Conservation (phyloP, 345 rosid species). For the Populus alba region DNA sequence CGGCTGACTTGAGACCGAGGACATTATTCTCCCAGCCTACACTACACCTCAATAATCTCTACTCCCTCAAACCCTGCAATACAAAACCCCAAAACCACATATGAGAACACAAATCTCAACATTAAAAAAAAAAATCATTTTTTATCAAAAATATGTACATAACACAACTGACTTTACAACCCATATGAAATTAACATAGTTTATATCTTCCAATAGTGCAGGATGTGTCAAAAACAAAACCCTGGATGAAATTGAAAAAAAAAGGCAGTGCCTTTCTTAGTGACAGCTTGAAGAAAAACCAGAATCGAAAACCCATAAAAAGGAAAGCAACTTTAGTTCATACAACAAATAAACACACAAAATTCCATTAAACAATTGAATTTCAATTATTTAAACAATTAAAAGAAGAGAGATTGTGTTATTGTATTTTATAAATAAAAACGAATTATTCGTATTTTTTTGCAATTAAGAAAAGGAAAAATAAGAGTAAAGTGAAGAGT, state of each 20-base stretch:
- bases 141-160: neutral
- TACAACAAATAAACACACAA: neutral
- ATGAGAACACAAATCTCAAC: neutral
- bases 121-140: neutral
- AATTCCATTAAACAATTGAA: neutral
- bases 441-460: neutral
- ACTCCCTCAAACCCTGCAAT: neutral
- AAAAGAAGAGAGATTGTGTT: neutral
- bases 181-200: neutral
- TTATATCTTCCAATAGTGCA: neutral
- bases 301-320: neutral
- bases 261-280: neutral
- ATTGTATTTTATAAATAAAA: neutral
- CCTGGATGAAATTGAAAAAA: neutral
- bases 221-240: neutral
- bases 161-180: neutral
- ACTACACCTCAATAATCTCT: neutral
- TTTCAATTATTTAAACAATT: neutral
- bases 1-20: conserved; percentile 93
- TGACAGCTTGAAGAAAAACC: neutral
- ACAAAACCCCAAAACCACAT: neutral
- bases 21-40: conserved; percentile 55
- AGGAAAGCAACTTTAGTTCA: neutral
- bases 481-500: neutral
- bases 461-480: neutral